phyloP scores from a whole-genome alignment of 176 grass and related monocot genomes.

The Avena eriantha region DNA sequence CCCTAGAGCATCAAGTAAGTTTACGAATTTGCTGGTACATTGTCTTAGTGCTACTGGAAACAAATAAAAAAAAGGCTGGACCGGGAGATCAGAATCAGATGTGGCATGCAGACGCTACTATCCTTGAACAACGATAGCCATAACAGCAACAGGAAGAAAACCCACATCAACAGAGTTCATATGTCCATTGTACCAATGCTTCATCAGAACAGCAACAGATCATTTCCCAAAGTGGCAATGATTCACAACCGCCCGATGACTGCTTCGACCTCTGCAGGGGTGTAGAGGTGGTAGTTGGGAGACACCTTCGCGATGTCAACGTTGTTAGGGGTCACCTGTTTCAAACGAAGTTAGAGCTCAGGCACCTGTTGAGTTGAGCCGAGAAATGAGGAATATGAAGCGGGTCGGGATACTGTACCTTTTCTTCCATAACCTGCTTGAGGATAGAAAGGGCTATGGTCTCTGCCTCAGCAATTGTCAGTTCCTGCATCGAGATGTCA shows the following conservation, averaged over 20 bases:
- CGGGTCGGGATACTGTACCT: constrained; percentile 47
- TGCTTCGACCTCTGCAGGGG: constrained; percentile 74
- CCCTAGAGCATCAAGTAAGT: background rate
- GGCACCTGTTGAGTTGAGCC: background rate
- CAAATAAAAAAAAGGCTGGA: background rate
- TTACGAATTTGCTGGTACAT: constrained; percentile 7
- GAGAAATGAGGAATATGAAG: background rate
- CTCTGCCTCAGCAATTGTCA: constrained; percentile 86
- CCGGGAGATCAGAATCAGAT: constrained; percentile 26
- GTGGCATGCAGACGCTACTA: background rate
- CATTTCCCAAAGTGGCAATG: background rate
- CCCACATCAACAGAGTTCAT: background rate
- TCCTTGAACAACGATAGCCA: constrained; percentile 8
- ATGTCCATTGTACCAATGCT: background rate
- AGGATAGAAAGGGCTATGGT: constrained; percentile 90
- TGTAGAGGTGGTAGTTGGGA: constrained; percentile 81
- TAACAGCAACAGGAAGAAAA: constrained; percentile 1
- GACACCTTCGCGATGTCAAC: constrained; percentile 77
- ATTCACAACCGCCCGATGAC: constrained; percentile 71
- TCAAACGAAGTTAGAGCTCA: background rate
- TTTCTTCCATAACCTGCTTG: constrained; percentile 98
- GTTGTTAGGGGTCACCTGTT: constrained; percentile 84
- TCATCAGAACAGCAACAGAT: background rate
- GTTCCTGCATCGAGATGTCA: constrained; percentile 57
- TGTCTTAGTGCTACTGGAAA: constrained; percentile 25